Conservation (phyloP, 2,329 filamentous ascomycete genomes). For the Cercospora berteroae region DNA sequence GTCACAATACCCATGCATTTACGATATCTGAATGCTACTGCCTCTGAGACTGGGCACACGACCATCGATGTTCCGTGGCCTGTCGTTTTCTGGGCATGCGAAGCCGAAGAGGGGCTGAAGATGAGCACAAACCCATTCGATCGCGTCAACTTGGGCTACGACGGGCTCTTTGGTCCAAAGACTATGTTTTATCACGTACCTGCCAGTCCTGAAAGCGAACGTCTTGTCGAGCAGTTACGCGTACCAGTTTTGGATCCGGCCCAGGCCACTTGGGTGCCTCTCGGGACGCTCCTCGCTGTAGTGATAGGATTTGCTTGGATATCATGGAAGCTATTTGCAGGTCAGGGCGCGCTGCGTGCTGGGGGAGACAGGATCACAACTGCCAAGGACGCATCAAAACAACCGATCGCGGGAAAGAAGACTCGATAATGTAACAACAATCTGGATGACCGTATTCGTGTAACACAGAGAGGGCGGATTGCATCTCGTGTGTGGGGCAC, state of each 20-base stretch:
- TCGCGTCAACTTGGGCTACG: slow-evolving; percentile 78
- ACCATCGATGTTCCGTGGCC: slow-evolving; percentile 63
- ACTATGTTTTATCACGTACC: slow-evolving; percentile 78
- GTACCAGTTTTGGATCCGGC: slow-evolving; percentile 46
- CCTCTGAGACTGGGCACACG: slow-evolving; percentile 30
- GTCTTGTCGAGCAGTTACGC: slow-evolving; percentile 23
- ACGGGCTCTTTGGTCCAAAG: slow-evolving; percentile 69
- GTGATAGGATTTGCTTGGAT: slow-evolving; percentile 47
- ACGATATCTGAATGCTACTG: slow-evolving; percentile 62
- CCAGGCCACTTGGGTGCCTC: slow-evolving; percentile 40
- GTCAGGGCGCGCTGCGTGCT: neutral
- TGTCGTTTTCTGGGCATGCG: slow-evolving; percentile 86
- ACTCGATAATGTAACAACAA: neutral
- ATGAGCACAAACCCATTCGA: slow-evolving; percentile 83
- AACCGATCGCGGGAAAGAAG: neutral
- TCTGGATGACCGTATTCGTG: neutral
- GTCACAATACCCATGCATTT: slow-evolving; percentile 78
- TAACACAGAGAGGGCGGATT: neutral
- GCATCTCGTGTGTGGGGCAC: neutral
- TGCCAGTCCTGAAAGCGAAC: slow-evolving; percentile 29
- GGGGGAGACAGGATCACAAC: neutral
- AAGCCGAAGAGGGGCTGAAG: slow-evolving; percentile 62
- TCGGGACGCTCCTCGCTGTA: slow-evolving; percentile 45
- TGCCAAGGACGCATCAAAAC: neutral
- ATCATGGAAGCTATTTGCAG: slow-evolving; percentile 40